Conservation (phyloP, 2,329 filamentous ascomycete species). For the Balansia obtecta region DNA sequence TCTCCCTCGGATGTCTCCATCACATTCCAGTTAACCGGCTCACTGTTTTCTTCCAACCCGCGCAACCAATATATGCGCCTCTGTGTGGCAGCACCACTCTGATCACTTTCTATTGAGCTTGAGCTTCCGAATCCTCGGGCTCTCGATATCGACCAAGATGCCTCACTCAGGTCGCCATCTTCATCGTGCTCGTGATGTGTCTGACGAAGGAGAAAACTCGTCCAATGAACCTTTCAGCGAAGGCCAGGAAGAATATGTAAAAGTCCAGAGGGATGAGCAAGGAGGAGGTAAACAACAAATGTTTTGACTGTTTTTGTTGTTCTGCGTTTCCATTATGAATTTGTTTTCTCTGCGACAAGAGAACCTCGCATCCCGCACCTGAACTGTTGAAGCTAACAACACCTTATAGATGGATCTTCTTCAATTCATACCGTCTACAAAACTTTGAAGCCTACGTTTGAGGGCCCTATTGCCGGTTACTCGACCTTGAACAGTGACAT, state of each 20-base stretch:
- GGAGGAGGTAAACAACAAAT: conserved; percentile 2
- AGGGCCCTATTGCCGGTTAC: conserved; percentile 29
- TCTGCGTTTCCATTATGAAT: no score
- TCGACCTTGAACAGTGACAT: conserved; percentile 20
- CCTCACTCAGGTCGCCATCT: conserved; percentile 16
- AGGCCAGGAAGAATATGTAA: background rate
- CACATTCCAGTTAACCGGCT: conserved; percentile 16
- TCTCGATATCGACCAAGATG: conserved; percentile 14
- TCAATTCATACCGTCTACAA: conserved; percentile 27
- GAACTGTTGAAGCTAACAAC: conserved; percentile 1
- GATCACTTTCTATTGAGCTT: background rate
- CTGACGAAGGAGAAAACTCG: conserved; percentile 1
- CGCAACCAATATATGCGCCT: conserved; percentile 9
- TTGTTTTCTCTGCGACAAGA: background rate
- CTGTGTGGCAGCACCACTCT: background rate
- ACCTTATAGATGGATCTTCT: conserved; percentile 10
- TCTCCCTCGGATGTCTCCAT: conserved; percentile 13
- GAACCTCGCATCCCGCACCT: background rate
- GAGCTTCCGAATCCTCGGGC: background rate
- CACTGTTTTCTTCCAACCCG: conserved; percentile 4
- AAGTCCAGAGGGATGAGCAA: background rate
- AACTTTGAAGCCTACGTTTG: conserved; percentile 28
- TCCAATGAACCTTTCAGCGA: background rate
- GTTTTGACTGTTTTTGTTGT: background rate
- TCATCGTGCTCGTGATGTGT: conserved; percentile 8